Base-by-base conservation (phyloP, 176 grass and related monocot genomes). In the Bromus sterilis region DNA sequence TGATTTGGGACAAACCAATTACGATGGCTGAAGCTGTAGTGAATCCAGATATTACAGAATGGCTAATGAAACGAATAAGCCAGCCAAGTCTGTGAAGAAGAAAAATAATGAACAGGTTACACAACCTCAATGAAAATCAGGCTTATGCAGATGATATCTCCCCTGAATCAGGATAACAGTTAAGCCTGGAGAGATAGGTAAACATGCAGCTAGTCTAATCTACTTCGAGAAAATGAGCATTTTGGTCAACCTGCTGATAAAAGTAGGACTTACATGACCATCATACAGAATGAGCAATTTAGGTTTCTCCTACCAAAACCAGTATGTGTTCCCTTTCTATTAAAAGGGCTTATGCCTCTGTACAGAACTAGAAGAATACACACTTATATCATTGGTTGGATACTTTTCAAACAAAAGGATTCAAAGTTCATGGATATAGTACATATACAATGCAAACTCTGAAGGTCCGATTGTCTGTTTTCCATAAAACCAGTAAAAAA, bases 1-100 rank as follows among this genome's bases (percentile, higher is more conserved):
- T 98, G 75, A 92, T 89, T 86, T 98, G 95, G 46, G 95, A 98
- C 65, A 98, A 74, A 69, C 77, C 92, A 89, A 98, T 98, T 66
- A 94, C 88, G 75, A 98, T 94, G 10, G 95, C 95, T 71, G 95
- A 98, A 87, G 95, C 92, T 66, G 95, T 91, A 39, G 95, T 94
- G 57, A 98, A 98, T 35, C 95, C 95, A 82, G 95, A 98, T 87
- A 98, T 98, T 78, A 98, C 95, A 42, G 95, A 93, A 88, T 98
- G 95, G 75, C 92, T 98, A 83, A 98, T 89, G 66, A 98, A 98
- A 62, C 90, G 92, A 75, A 98, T 90, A 46, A 98, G 67, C 95
- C 95, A 98, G 62, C 95, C 95, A 72, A 98, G 93, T 84, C 95
- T 98, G 74, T 30, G 75, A 18, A 76, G 11, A 83, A 75, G 46